Evolutionary conservation across 2,329 filamentous ascomycete genomes (phyloP), one percentile per base, ranked within the genome.

Genomic region (Simplicillium sp.): DNA sequence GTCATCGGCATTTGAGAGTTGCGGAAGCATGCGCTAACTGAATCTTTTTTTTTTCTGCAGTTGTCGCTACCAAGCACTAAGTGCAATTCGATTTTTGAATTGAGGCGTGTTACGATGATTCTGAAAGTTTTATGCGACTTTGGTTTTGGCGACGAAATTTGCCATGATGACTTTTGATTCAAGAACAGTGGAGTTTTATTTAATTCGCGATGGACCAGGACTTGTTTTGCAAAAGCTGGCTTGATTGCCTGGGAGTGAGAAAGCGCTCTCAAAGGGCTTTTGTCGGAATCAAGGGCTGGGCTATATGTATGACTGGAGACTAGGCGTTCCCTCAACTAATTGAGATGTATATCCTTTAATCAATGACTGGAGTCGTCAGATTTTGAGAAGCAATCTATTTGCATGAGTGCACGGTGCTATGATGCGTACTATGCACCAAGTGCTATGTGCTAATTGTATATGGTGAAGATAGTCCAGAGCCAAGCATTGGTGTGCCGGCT

Each of bases 271-370:
- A n/a, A n/a, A n/a, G n/a, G n/a, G n/a, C 6, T 9, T 25, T 25
- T 25, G 20, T 25, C 9, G 20, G 20, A 25, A 25, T 25, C 20
- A 38, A 12, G 12, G 28, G 34, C 34, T 34, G 17, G 16, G 36
- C 53, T 58, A 54, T 58, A 64, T 67, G 62, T 70, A 68, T 66
- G 63, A 65, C 62, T 59, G 64, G 59, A 57, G 56, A 61, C 56
- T 54, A 55, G 61, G 65, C 64, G 64, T 68, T 69, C 57, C 51
- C 9, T 25, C 58, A 61, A 65, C 58, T 68, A 68, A 68, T 68
- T 58, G 57, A 68, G 48, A 57, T 56, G 3, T 40, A 36, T 40
- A 41, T 54, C 53, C 52, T 57, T 49, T 44, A 20, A 34, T 37
- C 42, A n/a, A 36, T 34, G 20, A 31, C 28, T 34, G 29, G 32